These are phyloP conservation scores for Pythium sukuiense DNA, from an alignment of 352 stramenopile genomes.

Conservation along the genomic window DNA sequence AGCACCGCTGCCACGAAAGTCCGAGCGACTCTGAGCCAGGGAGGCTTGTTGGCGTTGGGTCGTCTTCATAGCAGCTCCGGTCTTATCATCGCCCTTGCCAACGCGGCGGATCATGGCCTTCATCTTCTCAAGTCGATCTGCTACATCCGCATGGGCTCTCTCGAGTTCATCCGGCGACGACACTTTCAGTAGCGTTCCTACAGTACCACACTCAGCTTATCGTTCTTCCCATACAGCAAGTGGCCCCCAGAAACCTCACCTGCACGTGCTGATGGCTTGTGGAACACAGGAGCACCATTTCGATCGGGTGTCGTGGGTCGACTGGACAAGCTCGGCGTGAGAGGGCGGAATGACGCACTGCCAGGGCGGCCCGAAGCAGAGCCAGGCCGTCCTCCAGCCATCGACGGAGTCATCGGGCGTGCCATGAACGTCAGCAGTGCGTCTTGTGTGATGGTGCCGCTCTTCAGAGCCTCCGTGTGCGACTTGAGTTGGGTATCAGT, in stretches of 20 bases:
- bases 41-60: not conserved
- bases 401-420: constrained; percentile 41
- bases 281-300: constrained; percentile 40
- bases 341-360: constrained; percentile 30
- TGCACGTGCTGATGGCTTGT: constrained; percentile 46
- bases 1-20: not conserved
- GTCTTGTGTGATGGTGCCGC: constrained; percentile 38
- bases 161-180: constrained; percentile 44
- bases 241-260: constrained; percentile 20
- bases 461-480: constrained; percentile 46
- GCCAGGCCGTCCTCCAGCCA: constrained; percentile 19
- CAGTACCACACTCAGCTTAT: constrained; percentile 14
- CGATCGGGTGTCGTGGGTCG: constrained; percentile 38
- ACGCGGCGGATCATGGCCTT: constrained; percentile 52
- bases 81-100: constrained; percentile 5
- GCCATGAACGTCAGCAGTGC: constrained; percentile 26
- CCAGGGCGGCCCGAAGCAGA: constrained; percentile 34
- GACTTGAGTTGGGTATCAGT: constrained; percentile 46
- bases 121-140: constrained; percentile 54
- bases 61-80: constrained; percentile 1
- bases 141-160: constrained; percentile 50
- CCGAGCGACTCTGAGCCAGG: not conserved
- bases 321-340: constrained; percentile 29
- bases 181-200: constrained; percentile 54
- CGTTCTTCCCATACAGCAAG: too few relatives aligned